Percentiles rank a stretch among this genome's conserved stretches.
Conservation (phyloP, 805 yeast genomes). For the Kluyveromyces aestuarii region DNA sequence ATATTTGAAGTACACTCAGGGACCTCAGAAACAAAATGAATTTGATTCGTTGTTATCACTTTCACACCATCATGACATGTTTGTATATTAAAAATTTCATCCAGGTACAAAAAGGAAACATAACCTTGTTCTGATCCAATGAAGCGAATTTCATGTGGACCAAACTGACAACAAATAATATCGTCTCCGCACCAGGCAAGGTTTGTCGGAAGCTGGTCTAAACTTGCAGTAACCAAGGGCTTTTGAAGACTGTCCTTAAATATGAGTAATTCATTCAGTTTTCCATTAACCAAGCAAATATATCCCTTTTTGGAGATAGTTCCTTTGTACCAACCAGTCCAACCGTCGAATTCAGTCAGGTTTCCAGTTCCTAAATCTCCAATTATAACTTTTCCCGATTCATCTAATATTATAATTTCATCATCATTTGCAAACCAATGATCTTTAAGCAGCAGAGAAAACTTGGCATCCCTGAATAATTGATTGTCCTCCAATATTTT, state of each 20-base stretch:
- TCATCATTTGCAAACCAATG: constrained; percentile 22
- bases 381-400: constrained; percentile 13
- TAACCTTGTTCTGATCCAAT: constrained; percentile 57
- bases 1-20: constrained; percentile 46
- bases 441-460: constrained; percentile 19
- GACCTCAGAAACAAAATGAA: constrained; percentile 61
- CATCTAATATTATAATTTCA: constrained; percentile 16
- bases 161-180: constrained; percentile 51
- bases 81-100: constrained; percentile 33
- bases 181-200: constrained; percentile 83
- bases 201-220: constrained; percentile 33
- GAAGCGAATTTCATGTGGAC: constrained; percentile 47
- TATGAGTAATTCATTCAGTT: constrained; percentile 39
- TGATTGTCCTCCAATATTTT: constrained; percentile 5
- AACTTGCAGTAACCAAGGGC: constrained; percentile 17
- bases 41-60: constrained; percentile 45
- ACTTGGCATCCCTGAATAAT: constrained; percentile 4
- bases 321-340: constrained; percentile 23
- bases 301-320: constrained; percentile 26
- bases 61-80: constrained; percentile 66
- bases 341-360: constrained; percentile 5
- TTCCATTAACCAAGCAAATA: constrained; percentile 39
- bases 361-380: constrained; percentile 4
- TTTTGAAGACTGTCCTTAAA: constrained; percentile 26
- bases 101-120: constrained; percentile 40